These are phyloP conservation scores for Sphaerobolus stellatus DNA, from an alignment of 1,284 basidiomycete genomes.

Conservation along the genomic window DNA sequence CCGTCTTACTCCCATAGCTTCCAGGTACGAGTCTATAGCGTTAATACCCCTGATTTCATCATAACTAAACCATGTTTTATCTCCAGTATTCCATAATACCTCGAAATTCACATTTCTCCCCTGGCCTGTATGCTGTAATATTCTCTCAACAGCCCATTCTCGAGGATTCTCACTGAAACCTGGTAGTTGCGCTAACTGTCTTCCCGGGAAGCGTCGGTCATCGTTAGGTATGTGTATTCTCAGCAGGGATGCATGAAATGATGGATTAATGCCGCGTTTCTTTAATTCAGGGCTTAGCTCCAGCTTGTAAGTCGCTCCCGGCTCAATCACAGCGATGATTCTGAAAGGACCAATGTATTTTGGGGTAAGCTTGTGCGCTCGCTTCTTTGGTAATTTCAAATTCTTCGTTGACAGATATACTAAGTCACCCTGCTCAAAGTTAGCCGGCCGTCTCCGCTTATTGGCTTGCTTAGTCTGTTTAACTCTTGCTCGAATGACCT, in stretches of 20 bases:
- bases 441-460: conserved; percentile 15
- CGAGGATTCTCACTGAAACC: conserved; percentile 18
- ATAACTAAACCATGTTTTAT: conserved; percentile 33
- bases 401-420: conserved; percentile 39
- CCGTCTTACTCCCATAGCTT: conserved; percentile 16
- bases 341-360: conserved; percentile 36
- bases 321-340: conserved; percentile 25
- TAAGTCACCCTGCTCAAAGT: conserved; percentile 25
- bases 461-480: conserved; percentile 32
- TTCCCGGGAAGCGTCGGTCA: conserved; percentile 18
- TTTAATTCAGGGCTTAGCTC: conserved; percentile 27
- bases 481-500: conserved; percentile 27
- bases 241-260: conserved; percentile 32
- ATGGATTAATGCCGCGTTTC: conserved; percentile 25
- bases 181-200: conserved; percentile 18
- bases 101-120: conserved; percentile 26
- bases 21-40: conserved; percentile 23
- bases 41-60: conserved; percentile 23
- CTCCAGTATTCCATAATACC: conserved; percentile 35
- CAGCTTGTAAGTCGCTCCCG: conserved; percentile 27
- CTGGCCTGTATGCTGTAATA: conserved; percentile 30
- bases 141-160: conserved; percentile 34
- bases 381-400: conserved; percentile 29
- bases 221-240: conserved; percentile 24
- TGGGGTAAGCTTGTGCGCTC: conserved; percentile 31